A percentile compares a stretch with the other conserved stretches of the same genome.
Conservation (phyloP, 2,329 filamentous ascomycete species). For the Fusarium sp. region DNA sequence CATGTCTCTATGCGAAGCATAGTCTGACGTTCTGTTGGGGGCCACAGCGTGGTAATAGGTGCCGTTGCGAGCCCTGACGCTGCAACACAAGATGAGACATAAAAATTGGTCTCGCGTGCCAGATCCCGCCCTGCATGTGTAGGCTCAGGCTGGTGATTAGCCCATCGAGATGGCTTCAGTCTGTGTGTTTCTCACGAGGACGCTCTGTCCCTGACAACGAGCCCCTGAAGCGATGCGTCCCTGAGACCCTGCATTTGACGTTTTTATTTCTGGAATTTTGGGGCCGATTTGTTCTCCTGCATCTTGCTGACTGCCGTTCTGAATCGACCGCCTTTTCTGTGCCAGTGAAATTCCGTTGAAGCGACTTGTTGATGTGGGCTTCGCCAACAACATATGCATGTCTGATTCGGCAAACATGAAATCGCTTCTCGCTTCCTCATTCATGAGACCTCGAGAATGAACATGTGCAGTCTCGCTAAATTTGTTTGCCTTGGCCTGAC, state of each 20-base stretch:
- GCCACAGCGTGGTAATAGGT: not conserved
- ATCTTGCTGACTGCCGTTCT: not conserved
- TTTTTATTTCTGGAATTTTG: constrained; percentile 17
- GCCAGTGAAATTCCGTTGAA: not conserved
- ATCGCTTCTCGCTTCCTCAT: not conserved
- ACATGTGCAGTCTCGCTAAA: not conserved
- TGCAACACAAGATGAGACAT: constrained; percentile 33
- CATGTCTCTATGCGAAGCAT: not conserved
- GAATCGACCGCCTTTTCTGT: not conserved
- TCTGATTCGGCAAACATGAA: not conserved
- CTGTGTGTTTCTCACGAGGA: constrained; percentile 23
- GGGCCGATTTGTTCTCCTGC: not conserved
- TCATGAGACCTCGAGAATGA: not conserved
- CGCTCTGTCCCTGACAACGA: constrained; percentile 19
- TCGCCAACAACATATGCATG: not conserved
- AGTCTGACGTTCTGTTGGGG: not conserved
- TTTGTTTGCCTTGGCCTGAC: not conserved
- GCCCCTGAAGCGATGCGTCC: constrained; percentile 5
- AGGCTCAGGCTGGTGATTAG: constrained; percentile 28
- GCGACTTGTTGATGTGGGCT: constrained; percentile 5
- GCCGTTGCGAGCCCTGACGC: not conserved
- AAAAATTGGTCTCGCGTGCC: constrained; percentile 34
- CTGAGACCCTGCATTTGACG: constrained; percentile 37
- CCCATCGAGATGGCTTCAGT: constrained; percentile 8
- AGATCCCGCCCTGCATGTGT: constrained; percentile 30